Conservation (phyloP, 139 green algal genomes). For the Coelastrella sp. region DNA sequence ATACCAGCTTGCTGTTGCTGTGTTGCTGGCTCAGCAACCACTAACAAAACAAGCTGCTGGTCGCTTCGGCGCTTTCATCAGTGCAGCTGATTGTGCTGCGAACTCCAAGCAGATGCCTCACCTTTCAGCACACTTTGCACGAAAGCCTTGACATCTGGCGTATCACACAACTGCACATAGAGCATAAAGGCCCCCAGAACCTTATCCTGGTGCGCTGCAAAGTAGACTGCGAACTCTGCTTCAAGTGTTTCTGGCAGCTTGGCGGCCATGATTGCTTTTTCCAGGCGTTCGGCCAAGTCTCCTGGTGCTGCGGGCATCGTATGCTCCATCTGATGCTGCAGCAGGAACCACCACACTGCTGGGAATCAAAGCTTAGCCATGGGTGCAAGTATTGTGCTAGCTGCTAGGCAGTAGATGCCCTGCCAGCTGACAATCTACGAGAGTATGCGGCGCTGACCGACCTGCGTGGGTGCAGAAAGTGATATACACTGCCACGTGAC, state of each 20-base stretch:
- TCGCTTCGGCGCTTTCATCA: background rate
- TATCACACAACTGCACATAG: background rate
- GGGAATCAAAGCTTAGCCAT: background rate
- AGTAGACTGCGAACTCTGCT: background rate
- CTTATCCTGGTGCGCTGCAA: background rate
- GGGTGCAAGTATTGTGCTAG: background rate
- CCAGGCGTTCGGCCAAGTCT: background rate
- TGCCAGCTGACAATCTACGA: background rate
- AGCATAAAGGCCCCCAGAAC: background rate
- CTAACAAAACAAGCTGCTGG: background rate
- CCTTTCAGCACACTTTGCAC: background rate
- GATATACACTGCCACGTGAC: no score
- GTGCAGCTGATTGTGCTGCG: background rate
- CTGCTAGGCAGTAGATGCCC: no score
- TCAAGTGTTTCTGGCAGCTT: background rate
- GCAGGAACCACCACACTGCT: background rate
- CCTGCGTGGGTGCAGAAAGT: background rate
- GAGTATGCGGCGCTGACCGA: background rate
- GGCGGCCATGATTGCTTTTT: background rate
- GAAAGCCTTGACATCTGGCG: background rate
- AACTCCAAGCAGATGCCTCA: background rate
- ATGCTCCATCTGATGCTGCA: background rate
- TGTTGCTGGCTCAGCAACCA: background rate
- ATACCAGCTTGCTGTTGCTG: background rate
- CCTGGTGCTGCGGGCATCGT: background rate